phyloP scores from a whole-genome alignment of 352 stramenopile species.

The Globisporangium takayamanum region DNA sequence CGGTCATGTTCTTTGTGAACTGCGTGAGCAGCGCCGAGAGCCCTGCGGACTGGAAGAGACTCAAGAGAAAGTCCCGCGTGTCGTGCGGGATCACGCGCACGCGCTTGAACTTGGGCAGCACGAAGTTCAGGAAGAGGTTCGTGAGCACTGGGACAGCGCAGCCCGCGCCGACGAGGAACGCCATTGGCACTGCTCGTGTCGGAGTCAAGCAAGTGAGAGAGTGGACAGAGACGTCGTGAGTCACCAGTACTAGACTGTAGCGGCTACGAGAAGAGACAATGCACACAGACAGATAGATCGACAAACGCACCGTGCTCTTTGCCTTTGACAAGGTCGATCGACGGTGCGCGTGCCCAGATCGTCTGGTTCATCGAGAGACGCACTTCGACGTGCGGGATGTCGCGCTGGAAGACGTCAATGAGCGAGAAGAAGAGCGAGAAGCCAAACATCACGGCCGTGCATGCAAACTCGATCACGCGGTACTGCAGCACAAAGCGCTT shows the following conservation, averaged over 20 bases:
- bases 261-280: too few species aligned
- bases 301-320: conserved; percentile 22
- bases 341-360: conserved; percentile 41
- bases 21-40: conserved; percentile 56
- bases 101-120: conserved; percentile 39
- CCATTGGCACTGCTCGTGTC: conserved; percentile 37
- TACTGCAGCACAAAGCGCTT: conserved; percentile 25
- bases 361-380: conserved; percentile 31
- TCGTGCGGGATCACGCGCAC: conserved; percentile 54
- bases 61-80: conserved; percentile 68
- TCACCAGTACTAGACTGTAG: too few species aligned
- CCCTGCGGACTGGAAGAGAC: conserved; percentile 39
- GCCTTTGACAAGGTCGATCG: conserved; percentile 40
- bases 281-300: background rate
- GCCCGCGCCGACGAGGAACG: conserved; percentile 30
- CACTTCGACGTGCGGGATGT: conserved; percentile 44
- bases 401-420: conserved; percentile 49
- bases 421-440: conserved; percentile 41
- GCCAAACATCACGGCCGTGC: conserved; percentile 35
- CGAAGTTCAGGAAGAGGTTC: conserved; percentile 55
- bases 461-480: conserved; percentile 52
- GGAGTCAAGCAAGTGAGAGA: background rate
- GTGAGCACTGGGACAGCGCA: conserved; percentile 29
- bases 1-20: conserved; percentile 63
- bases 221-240: background rate